phyloP scores from a whole-genome alignment of 306 rosid species.

The Rubus parviflorus region DNA sequence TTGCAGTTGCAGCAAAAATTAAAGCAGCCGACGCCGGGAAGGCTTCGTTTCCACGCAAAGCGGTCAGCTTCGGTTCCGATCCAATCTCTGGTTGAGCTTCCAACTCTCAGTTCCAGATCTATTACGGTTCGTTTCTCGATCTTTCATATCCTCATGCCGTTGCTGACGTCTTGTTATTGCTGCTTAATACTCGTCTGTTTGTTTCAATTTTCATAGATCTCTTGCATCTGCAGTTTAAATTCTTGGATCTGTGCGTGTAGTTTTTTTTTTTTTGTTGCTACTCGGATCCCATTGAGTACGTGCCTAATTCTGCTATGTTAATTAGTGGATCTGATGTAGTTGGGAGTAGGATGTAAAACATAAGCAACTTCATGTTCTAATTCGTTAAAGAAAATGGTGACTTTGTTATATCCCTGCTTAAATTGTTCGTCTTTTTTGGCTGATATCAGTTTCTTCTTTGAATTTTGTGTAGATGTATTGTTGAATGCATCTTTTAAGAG shows the following conservation, averaged over 20 bases:
- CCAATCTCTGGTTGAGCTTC: not conserved
- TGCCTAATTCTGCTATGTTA: not conserved
- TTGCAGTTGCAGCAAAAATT: not conserved
- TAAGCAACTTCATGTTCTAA: not conserved
- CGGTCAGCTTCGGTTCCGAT: no score
- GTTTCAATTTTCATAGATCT: not conserved
- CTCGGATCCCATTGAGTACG: not conserved
- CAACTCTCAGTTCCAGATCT: not conserved
- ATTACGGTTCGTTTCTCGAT: conserved; percentile 11
- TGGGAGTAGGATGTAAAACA: not conserved
- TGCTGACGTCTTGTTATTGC: not conserved
- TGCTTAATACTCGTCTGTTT: not conserved
- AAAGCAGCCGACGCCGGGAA: not conserved
- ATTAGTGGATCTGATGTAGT: conserved; percentile 17
- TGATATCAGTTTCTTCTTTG: conserved; percentile 7
- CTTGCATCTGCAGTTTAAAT: not conserved
- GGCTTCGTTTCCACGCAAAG: not conserved
- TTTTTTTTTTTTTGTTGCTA: not conserved
- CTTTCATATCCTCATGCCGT: not conserved
- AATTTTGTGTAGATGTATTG: conserved; percentile 45
- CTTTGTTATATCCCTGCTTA: not conserved
- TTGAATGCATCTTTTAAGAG: conserved; percentile 32
- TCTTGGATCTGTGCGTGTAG: conserved; percentile 1
- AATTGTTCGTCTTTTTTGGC: not conserved
- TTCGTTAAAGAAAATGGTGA: not conserved